Base-by-base conservation (phyloP, 1,139 yeast genomes). In the Yamadazyma triangularis region DNA sequence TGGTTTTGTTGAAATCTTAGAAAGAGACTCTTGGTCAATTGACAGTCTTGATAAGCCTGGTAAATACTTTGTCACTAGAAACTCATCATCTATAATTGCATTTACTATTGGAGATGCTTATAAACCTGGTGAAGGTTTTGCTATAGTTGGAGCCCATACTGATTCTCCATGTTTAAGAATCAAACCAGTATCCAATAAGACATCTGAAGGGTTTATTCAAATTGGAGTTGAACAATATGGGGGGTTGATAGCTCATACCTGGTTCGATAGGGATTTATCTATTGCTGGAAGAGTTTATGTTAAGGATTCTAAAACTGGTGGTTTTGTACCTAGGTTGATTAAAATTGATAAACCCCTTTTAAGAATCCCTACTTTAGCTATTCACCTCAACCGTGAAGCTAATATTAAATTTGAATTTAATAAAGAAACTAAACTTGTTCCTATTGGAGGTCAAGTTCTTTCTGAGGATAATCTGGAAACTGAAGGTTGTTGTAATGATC, bases 181-280 rank as follows among this genome's bases (percentile, higher is more conserved):
- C 46, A 91, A 91, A 60, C 98, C 98, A n/a, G 68, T 83, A 26
- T 85, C 95, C 18, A 77, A 79, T 48, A 77, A 77, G 48, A 58
- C 67, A 7, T 63, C 71, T 10, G 89, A 84, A 46, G 95, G 95
- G 1, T 91, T 80, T 47, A 72, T 79, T 40, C 96, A 89, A 56
- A 79, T 91, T 14, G 97, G 96, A 24, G 95, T 91, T 5, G 98
- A 91, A 56, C 77, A 81, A 30, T 91, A 91, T 49, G 98, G 98
- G 29, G 98, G 98, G 19, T 89, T 96, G 30, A 78, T 89, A 35
- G 94, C 96, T 75, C 87, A 81, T 60, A 60, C 84, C 19, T 83
- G 93, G 93, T 91, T 91, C 51, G 98, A 91, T 57, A 76, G 97
- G 40, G 97, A 91, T 54, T 69, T 91, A 48, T 75, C 94, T 22